Evolutionary conservation across 208 protist genomes (phyloP), one percentile per base, ranked within the genome.

Genomic region (Wallacemonas rigidus): DNA sequence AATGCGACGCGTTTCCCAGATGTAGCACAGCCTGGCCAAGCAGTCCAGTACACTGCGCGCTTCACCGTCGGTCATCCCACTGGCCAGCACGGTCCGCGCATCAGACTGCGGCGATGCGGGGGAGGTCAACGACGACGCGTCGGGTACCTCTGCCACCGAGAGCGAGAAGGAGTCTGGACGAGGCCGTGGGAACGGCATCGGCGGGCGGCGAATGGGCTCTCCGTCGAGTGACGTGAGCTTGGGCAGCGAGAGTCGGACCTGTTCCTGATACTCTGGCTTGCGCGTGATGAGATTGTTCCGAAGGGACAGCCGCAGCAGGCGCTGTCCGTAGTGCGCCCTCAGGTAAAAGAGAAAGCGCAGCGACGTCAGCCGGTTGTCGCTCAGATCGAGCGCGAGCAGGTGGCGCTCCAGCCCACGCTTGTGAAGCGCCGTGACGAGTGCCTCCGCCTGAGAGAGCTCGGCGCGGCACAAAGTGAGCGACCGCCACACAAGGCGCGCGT

Each of bases 191-290:
- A 93, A 61, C 14, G 71, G 73, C 54, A 96, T 81, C 56, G 89
- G 87, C 17, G 91, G 86, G 0, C 87, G 86, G 36, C 91, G 91
- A 45, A 96, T 94, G 1, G 82, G 73, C 74, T 78, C 81, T 1
- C 91, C 89, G 60, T 96, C 91, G 6, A 96, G 78, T 38, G 84
- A 89, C 11, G 84, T 91, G 39, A 96, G 82, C 58, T 75, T 77
- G 1, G 91, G 91, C n/a, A 96, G 80, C 5, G 82, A 91, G 38
- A 67, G 68, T 7, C 91, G 87, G 43, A 96, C 87, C 74, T 96
- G 91, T 67, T 92, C 91, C 64, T 89, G 83, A 70, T 96, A 96
- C 68, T 94, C 88, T 3, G 91, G 91, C 76, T 96, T 96, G 38
- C 79, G 82, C 3, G 91, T 96, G 69, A 96, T 96, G 54, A 81